Conservation (phyloP, 208 protist species). For the Leishmania amazonensis region DNA sequence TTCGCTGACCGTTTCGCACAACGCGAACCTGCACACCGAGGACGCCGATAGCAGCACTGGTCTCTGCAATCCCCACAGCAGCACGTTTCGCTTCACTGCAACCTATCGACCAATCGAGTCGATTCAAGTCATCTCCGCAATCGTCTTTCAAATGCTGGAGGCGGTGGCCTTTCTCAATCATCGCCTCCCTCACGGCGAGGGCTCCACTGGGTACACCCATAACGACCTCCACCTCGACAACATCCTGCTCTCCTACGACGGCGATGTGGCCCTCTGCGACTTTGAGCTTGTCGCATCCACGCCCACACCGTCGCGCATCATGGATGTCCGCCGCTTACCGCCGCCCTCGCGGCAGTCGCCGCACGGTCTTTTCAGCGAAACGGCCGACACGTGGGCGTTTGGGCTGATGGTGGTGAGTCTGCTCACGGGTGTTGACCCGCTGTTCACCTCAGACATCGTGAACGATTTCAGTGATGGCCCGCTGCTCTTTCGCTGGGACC, state of each 20-base stretch:
- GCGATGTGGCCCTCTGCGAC: slow-evolving; percentile 75
- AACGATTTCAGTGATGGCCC: slow-evolving; percentile 84
- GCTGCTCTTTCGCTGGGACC: slow-evolving; percentile 45
- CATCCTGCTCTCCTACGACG: slow-evolving; percentile 52
- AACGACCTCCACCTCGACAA: slow-evolving; percentile 89
- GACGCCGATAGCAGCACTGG: background rate
- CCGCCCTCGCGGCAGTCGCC: slow-evolving; percentile 69
- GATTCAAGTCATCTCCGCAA: slow-evolving; percentile 44
- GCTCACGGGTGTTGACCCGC: slow-evolving; percentile 80
- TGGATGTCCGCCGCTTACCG: slow-evolving; percentile 37
- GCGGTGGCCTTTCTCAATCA: slow-evolving; percentile 60
- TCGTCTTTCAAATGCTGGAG: slow-evolving; percentile 71
- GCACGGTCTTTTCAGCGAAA: slow-evolving; percentile 57
- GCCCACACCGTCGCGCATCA: slow-evolving; percentile 15
- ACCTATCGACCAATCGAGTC: slow-evolving; percentile 48
- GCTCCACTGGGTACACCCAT: slow-evolving; percentile 69
- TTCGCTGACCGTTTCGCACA: background rate
- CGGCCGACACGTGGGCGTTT: slow-evolving; percentile 71
- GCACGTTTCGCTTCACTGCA: slow-evolving; percentile 6
- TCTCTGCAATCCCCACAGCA: background rate
- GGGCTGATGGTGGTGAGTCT: slow-evolving; percentile 64
- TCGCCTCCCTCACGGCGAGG: slow-evolving; percentile 47
- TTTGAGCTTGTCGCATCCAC: slow-evolving; percentile 80
- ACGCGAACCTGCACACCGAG: slow-evolving; percentile 3
- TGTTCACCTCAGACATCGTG: slow-evolving; percentile 62